Percentiles rank a stretch among this genome's conserved stretches.
These are phyloP conservation scores for Kwoniella dejecticola DNA, from an alignment of 768 basidiomycete species.

Conservation along the genomic window DNA sequence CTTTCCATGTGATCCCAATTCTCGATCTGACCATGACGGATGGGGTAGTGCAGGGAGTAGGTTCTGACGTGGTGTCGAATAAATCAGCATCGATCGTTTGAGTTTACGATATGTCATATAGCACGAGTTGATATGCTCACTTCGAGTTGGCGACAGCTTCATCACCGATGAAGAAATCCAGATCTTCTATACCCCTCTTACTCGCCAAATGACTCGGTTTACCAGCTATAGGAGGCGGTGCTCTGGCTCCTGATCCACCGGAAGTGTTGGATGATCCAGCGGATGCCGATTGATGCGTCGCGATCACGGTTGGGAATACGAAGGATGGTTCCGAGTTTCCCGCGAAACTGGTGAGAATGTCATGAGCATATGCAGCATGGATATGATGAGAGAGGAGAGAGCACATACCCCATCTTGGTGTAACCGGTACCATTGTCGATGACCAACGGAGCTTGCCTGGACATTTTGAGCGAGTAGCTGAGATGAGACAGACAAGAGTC, in stretches of 20 bases:
- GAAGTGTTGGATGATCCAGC: slow-evolving; percentile 43
- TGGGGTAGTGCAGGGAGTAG: slow-evolving; percentile 93
- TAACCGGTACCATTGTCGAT: slow-evolving; percentile 97
- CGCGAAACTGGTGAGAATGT: slow-evolving; percentile 82
- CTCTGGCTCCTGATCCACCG: slow-evolving; percentile 57
- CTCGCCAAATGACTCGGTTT: slow-evolving; percentile 91
- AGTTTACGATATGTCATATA: no score
- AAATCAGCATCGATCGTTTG: not conserved
- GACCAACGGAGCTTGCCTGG: slow-evolving; percentile 86
- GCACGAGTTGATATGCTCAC: slow-evolving; percentile 35
- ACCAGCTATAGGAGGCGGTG: slow-evolving; percentile 66
- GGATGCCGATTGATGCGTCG: slow-evolving; percentile 73
- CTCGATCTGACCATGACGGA: slow-evolving; percentile 95
- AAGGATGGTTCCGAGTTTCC: slow-evolving; percentile 99
- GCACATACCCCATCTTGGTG: slow-evolving; percentile 88
- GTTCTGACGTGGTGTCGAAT: slow-evolving; percentile 58
- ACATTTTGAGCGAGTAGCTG: slow-evolving; percentile 61
- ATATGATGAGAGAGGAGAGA: not conserved
- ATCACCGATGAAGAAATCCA: slow-evolving; percentile 99
- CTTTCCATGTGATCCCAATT: slow-evolving; percentile 89
- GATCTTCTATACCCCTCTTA: slow-evolving; percentile 96
- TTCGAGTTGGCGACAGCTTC: slow-evolving; percentile 95
- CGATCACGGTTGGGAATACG: slow-evolving; percentile 98
- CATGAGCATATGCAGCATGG: not conserved
- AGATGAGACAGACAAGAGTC: no score